Conservation (phyloP, 2,329 filamentous ascomycete genomes). For the Plectosphaerella sp. region DNA sequence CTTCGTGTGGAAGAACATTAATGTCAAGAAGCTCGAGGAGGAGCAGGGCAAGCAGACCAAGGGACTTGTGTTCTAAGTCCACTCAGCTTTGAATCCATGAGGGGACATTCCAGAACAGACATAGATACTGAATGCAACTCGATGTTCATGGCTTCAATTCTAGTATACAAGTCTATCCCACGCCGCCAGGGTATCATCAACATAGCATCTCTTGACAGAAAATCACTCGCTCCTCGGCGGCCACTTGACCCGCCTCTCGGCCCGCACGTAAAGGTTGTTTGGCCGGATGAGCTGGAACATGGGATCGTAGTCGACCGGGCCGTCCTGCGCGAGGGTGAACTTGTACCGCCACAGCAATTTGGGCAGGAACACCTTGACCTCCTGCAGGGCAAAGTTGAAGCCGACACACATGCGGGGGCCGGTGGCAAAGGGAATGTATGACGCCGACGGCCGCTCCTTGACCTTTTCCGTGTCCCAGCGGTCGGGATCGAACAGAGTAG, state of each 20-base stretch:
- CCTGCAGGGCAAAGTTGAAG: conserved; percentile 59
- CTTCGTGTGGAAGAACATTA: conserved; percentile 32
- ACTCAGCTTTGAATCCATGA: too few species aligned
- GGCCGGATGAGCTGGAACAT: conserved; percentile 55
- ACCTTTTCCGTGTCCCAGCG: conserved; percentile 52
- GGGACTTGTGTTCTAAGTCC: conserved; percentile 27
- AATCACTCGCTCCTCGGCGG: conserved; percentile 23
- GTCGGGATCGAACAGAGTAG: conserved; percentile 52
- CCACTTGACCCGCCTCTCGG: conserved; percentile 44
- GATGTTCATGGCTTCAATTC: too few species aligned
- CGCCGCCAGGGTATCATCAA: not conserved
- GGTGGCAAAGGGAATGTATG: conserved; percentile 55
- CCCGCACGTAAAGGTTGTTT: conserved; percentile 47
- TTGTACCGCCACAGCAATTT: conserved; percentile 57
- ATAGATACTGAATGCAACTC: too few species aligned
- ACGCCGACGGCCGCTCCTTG: conserved; percentile 43
- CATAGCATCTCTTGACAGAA: not conserved
- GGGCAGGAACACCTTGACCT: conserved; percentile 54
- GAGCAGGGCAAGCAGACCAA: conserved; percentile 27
- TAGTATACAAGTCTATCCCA: not conserved
- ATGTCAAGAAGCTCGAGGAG: conserved; percentile 31
- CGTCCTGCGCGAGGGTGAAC: conserved; percentile 46
- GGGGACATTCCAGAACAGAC: too few species aligned
- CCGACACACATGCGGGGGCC: conserved; percentile 57
- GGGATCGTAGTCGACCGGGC: conserved; percentile 52